Conservation (phyloP, 495 filamentous ascomycete genomes). For the Jackrogersella multiformis region DNA sequence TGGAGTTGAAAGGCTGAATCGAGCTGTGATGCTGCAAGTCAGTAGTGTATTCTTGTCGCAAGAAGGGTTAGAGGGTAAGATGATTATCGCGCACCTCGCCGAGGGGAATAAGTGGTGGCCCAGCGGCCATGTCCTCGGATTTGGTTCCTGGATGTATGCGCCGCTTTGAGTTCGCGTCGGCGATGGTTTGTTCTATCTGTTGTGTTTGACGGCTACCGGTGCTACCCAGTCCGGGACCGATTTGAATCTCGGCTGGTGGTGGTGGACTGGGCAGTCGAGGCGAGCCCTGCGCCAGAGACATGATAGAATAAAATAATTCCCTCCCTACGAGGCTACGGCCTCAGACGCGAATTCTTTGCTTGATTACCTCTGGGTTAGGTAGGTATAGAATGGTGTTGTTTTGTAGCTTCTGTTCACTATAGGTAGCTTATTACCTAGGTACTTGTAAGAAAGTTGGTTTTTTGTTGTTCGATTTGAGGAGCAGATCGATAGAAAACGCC, state of each 20-base stretch:
- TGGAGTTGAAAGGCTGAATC: conserved; percentile 98
- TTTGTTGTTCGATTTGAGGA: conserved; percentile 28
- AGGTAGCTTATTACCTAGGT: no score
- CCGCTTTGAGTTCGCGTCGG: conserved; percentile 69
- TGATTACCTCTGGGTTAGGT: no score
- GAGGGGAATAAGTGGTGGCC: conserved; percentile 86
- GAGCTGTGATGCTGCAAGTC: conserved; percentile 61
- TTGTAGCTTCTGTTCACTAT: conserved; percentile 4
- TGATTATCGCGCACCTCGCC: conserved; percentile 69
- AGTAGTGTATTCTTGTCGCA: conserved; percentile 11
- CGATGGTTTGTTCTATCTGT: conserved; percentile 67
- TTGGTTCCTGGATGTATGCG: conserved; percentile 93
- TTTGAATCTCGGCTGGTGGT: conserved; percentile 89
- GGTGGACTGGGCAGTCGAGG: conserved; percentile 89
- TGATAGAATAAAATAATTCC: conserved; percentile 46
- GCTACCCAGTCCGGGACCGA: conserved; percentile 73
- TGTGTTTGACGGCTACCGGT: conserved; percentile 60
- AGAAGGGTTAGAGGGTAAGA: not conserved
- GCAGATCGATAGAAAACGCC: conserved; percentile 11
- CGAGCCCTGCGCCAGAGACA: conserved; percentile 77
- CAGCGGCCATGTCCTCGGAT: conserved; percentile 87
- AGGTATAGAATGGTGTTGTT: conserved; percentile 8
- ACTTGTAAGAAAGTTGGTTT: no score
- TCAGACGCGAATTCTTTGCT: conserved; percentile 11
- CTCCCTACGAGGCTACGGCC: conserved; percentile 14